These are phyloP conservation scores for Austropuccinia psidii DNA, from an alignment of 1,284 basidiomycete genomes.

Conservation along the genomic window DNA sequence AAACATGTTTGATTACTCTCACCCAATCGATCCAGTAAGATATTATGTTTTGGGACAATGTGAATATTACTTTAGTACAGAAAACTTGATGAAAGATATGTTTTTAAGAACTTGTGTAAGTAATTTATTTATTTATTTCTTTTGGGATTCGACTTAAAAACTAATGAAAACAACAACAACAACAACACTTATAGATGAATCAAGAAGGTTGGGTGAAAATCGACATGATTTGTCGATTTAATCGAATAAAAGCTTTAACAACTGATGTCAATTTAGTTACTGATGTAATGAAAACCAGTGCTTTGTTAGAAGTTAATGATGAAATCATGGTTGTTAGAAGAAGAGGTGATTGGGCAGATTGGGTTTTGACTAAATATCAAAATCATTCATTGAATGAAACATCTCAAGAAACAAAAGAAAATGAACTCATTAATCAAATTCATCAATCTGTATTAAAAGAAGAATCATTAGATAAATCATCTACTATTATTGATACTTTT, in stretches of 20 bases:
- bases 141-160: neutral
- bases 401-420: neutral
- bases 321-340: slow-evolving; percentile 46
- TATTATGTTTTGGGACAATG: slow-evolving; percentile 18
- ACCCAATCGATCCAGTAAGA: neutral
- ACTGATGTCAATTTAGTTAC: slow-evolving; percentile 60
- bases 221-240: slow-evolving; percentile 71
- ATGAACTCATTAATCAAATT: neutral
- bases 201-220: slow-evolving; percentile 77
- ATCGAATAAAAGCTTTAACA: slow-evolving; percentile 66
- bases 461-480: neutral
- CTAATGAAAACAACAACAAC: too few species aligned
- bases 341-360: slow-evolving; percentile 12
- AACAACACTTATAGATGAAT: slow-evolving; percentile 75
- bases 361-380: neutral
- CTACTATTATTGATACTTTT: too few species aligned
- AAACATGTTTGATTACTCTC: neutral
- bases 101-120: slow-evolving; percentile 8
- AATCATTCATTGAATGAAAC: neutral
- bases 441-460: neutral
- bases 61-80: slow-evolving; percentile 22
- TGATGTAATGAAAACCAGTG: slow-evolving; percentile 63
- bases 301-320: slow-evolving; percentile 63
- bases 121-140: neutral
- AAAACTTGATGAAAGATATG: slow-evolving; percentile 3